These are phyloP conservation scores for Picea sitchensis DNA, from an alignment of 75 land plant species.

Conservation along the genomic window DNA sequence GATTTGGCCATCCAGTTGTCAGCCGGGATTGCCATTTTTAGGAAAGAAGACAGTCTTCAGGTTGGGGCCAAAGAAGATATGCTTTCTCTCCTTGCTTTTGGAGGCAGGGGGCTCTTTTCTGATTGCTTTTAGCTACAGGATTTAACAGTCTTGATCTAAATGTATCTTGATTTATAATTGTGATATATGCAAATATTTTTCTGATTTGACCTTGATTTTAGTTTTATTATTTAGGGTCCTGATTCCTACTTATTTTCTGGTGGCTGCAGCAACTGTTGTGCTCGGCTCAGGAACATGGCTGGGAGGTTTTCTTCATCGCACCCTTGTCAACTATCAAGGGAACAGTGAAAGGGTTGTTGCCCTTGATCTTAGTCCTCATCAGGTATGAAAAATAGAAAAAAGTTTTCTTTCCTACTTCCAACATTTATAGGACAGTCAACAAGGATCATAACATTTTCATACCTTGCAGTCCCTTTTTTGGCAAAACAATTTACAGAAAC, in stretches of 20 bases:
- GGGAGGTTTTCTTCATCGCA: constrained; percentile 40
- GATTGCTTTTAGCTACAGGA: no score
- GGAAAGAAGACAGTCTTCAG: no score
- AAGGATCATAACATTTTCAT: neutral
- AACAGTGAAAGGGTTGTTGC: constrained; percentile 17
- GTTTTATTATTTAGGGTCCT: neutral
- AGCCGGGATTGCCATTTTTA: no score
- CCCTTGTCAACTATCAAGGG: constrained; percentile 23
- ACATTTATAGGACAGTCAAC: neutral
- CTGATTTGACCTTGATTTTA: neutral
- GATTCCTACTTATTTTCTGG: neutral
- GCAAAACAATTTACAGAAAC: neutral
- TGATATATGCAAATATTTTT: no score
- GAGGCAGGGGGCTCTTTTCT: no score
- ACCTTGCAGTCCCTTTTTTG: neutral
- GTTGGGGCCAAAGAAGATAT: no score
- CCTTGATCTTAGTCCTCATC: constrained; percentile 54
- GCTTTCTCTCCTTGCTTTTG: no score
- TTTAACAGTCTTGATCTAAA: no score
- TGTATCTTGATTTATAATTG: no score
- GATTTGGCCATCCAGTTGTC: no score
- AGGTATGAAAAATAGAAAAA: constrained; percentile 27
- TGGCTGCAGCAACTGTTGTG: constrained; percentile 63
- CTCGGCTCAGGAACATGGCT: constrained; percentile 63
- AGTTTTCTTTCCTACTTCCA: neutral